phyloP scores from a whole-genome alignment of 2,329 filamentous ascomycete genomes.

The Claviceps sp. region DNA sequence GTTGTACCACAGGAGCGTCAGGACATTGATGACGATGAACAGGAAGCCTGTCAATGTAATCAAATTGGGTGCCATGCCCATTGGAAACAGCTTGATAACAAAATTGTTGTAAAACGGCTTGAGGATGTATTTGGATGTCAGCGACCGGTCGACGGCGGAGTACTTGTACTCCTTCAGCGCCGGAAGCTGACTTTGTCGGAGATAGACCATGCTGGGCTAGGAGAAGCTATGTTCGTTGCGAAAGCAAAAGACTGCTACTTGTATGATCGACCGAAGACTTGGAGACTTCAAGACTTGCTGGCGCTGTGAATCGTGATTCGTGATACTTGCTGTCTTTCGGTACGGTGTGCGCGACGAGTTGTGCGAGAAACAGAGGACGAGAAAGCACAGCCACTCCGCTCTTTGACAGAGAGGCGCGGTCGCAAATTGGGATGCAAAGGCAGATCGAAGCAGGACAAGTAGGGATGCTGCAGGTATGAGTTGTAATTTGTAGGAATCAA shows the following conservation, averaged over 20 bases:
- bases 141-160: conserved; percentile 76
- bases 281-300: not conserved
- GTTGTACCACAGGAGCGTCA: conserved; percentile 91
- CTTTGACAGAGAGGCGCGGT: not conserved
- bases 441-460: not conserved
- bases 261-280: not conserved
- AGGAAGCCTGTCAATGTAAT: conserved; percentile 85
- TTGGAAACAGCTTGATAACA: conserved; percentile 87
- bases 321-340: not conserved
- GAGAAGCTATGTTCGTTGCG: not conserved
- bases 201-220: conserved; percentile 63
- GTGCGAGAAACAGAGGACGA: not conserved
- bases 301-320: not conserved
- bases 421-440: not conserved
- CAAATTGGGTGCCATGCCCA: conserved; percentile 81
- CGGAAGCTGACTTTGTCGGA: conserved; percentile 78
- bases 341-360: not conserved
- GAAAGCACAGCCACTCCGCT: not conserved
- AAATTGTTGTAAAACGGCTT: conserved; percentile 96
- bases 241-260: not conserved
- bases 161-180: conserved; percentile 94
- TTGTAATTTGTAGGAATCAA: not conserved
- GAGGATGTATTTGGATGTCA: conserved; percentile 81
- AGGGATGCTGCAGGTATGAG: not conserved
- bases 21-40: conserved; percentile 78